Percentiles rank a stretch among this genome's conserved stretches.
phyloP scores from a whole-genome alignment of 2,329 filamentous ascomycete species.

The Chaetomiaceae sp. region DNA sequence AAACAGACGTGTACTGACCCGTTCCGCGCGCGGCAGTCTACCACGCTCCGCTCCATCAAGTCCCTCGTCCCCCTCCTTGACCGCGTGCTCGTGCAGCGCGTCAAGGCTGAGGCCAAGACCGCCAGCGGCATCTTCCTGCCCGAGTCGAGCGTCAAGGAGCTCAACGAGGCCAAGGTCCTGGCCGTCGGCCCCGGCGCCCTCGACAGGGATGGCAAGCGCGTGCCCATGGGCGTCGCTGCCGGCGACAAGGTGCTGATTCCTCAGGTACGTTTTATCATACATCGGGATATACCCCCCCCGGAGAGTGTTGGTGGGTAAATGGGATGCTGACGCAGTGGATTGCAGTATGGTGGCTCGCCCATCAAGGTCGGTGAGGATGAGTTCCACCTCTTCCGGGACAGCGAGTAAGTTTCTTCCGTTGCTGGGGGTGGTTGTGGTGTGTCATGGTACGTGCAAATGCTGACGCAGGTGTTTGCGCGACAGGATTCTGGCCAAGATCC shows the following conservation, averaged over 20 bases:
- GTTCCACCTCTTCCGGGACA: conserved; percentile 92
- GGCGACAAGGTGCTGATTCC: conserved; percentile 96
- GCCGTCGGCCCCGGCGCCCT: conserved; percentile 87
- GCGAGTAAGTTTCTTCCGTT: conserved; percentile 68
- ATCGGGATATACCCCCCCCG: no score
- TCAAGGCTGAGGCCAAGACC: conserved; percentile 96
- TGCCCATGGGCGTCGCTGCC: conserved; percentile 73
- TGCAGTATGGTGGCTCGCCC: conserved; percentile 83
- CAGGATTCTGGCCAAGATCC: conserved; percentile 98
- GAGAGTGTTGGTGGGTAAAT: background rate
- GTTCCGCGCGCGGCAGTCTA: conserved; percentile 42
- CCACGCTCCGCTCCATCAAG: conserved; percentile 90
- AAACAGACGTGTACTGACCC: background rate
- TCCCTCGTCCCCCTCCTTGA: conserved; percentile 92
- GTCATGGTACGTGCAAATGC: conserved; percentile 16
- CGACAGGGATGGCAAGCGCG: conserved; percentile 83
- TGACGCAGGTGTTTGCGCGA: background rate
- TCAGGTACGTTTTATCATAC: conserved; percentile 66
- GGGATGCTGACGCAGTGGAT: conserved; percentile 24
- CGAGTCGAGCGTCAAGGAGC: conserved; percentile 93
- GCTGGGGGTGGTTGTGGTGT: conserved; percentile 9
- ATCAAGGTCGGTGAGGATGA: conserved; percentile 98
- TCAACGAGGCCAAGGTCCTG: conserved; percentile 95
- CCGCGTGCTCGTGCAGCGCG: conserved; percentile 94
- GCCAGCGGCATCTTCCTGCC: conserved; percentile 96